Base-by-base conservation (phyloP, 169 alveolate species). In the Plasmodium relictum region DNA sequence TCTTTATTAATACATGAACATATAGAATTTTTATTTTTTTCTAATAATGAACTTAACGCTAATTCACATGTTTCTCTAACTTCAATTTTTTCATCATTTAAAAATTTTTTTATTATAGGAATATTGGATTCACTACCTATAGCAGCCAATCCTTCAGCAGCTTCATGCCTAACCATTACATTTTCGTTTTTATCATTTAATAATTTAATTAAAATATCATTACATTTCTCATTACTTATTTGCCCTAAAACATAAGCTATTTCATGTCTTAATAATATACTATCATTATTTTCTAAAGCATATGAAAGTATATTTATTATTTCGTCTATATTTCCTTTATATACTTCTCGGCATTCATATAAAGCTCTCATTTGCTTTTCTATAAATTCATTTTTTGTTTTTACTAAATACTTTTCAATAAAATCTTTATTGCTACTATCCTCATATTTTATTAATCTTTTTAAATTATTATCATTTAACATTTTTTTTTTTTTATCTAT, bases 181-280 rank as follows among this genome's bases (percentile, higher is more conserved):
- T 93, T 95, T 71, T 96, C 98, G 7, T 73, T 74, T 22, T 61
- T 88, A 72, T 97, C 97, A 41, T 89, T 93, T 71, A 97, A 80
- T 31, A 95, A 89, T n/a, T 78, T 72, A 31, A 72, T 68, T 62
- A 97, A 91, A 41, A 83, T 73, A 22, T 73, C 74, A 20, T 93
- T 56, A 14, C 97, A 95, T 41, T 93, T 94, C 14, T 54, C 88
- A 73, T 94, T 76, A 54, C 96, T 94, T 68, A 97, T 92, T 88
- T 97, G 98, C 9, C 98, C 98, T 42, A 97, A 89, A 6, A 96
- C 97, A 90, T 97, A 97, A 18, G 97, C 96, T n/a, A 96, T 95
- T 88, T 97, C 98, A 88, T 97, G 98, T 44, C 98, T 93, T 41
- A 80, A 93, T n/a, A 95, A 56, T 16, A 58, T 48, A 31, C 78